phyloP scores from a whole-genome alignment of 768 basidiomycete species.

The Amanita exitialis region DNA sequence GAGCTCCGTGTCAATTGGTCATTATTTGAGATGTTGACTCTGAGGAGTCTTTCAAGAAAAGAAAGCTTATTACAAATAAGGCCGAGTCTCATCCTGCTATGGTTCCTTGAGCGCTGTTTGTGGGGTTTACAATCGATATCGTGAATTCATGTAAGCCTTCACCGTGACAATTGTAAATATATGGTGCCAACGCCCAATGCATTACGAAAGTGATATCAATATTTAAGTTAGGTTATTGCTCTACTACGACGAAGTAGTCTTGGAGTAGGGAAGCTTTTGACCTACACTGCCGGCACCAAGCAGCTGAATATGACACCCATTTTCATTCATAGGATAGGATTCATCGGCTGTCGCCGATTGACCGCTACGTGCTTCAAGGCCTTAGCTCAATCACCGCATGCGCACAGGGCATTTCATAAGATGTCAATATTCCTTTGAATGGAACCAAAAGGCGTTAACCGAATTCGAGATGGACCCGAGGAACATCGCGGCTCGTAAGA shows the following conservation, averaged over 20 bases:
- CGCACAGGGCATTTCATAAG: background rate
- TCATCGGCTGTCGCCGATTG: background rate
- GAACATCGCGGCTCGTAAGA: background rate
- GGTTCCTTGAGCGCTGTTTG: background rate
- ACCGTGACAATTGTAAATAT: background rate
- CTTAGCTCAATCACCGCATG: background rate
- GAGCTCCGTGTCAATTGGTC: background rate
- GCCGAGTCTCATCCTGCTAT: background rate
- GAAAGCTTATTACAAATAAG: background rate
- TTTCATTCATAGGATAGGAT: background rate
- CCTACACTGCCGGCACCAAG: background rate
- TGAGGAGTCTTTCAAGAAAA: background rate
- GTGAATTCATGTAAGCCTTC: background rate
- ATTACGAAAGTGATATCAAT: background rate
- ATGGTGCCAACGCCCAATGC: background rate
- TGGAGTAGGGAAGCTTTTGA: background rate
- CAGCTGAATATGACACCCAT: background rate
- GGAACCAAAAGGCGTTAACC: background rate
- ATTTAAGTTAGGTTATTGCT: background rate
- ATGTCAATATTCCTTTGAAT: background rate
- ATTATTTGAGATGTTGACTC: background rate
- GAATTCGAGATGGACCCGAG: background rate
- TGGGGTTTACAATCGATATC: background rate
- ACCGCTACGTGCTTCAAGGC: background rate
- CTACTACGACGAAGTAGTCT: background rate